phyloP scores from a whole-genome alignment of 2,329 filamentous ascomycete genomes.

The Pyrenophora graminea region DNA sequence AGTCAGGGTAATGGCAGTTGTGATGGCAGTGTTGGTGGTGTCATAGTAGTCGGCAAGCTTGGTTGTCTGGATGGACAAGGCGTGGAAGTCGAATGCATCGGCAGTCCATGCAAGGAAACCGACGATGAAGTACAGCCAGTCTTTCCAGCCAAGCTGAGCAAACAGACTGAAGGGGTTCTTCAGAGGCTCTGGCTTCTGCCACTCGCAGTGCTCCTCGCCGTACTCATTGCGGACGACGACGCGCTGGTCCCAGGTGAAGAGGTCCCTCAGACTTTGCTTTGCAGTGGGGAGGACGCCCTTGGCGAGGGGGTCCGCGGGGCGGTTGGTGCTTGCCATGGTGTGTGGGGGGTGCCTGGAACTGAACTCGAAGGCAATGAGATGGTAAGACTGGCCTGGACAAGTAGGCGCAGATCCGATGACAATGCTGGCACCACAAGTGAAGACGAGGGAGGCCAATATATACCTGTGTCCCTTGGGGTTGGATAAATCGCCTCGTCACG shows the following conservation, averaged over 20 bases:
- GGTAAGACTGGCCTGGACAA: slow-evolving; percentile 8
- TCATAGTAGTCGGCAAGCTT: slow-evolving; percentile 67
- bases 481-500: slow-evolving; percentile 15
- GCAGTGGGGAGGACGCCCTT: slow-evolving; percentile 68
- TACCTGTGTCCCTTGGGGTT: slow-evolving; percentile 17
- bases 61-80: slow-evolving; percentile 75
- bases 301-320: slow-evolving; percentile 68
- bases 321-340: slow-evolving; percentile 42
- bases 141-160: slow-evolving; percentile 63
- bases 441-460: slow-evolving; percentile 24
- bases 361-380: slow-evolving; percentile 8
- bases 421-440: slow-evolving; percentile 10
- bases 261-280: slow-evolving; percentile 65
- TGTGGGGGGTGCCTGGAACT: slow-evolving; percentile 5
- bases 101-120: slow-evolving; percentile 78
- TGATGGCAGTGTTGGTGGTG: slow-evolving; percentile 68
- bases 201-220: slow-evolving; percentile 69
- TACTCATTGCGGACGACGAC: slow-evolving; percentile 67
- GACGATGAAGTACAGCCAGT: slow-evolving; percentile 76
- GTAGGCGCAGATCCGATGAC: slow-evolving; percentile 25
- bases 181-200: slow-evolving; percentile 68
- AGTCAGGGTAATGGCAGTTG: slow-evolving; percentile 75
- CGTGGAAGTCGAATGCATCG: slow-evolving; percentile 84
- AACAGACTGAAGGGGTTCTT: slow-evolving; percentile 73
- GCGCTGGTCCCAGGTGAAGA: slow-evolving; percentile 76